These are phyloP conservation scores for Tulasnella sp. DNA, from an alignment of 768 basidiomycete species.

Conservation along the genomic window DNA sequence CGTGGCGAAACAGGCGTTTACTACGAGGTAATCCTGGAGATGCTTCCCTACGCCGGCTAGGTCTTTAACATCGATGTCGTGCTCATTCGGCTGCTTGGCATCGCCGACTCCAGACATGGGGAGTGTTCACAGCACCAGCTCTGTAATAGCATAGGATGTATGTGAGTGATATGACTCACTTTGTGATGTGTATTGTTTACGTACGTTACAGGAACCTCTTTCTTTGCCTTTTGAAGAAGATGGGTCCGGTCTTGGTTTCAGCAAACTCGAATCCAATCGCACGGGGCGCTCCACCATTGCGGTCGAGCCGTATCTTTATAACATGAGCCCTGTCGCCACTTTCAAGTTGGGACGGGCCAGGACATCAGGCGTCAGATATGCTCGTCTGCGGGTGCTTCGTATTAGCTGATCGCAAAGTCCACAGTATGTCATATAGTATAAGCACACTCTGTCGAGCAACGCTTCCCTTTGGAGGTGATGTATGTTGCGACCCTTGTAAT, in stretches of 20 bases:
- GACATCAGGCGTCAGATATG: conserved; percentile 20
- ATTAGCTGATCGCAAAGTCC: background rate
- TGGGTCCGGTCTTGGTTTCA: background rate
- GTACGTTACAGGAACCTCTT: conserved; percentile 19
- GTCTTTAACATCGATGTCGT: conserved; percentile 47
- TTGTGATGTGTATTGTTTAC: no score
- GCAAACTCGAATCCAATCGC: conserved; percentile 19
- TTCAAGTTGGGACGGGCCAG: conserved; percentile 18
- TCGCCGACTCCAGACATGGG: conserved; percentile 57
- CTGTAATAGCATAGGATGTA: conserved; percentile 14
- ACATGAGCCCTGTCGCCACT: conserved; percentile 12
- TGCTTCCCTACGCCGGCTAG: conserved; percentile 68
- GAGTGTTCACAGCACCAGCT: conserved; percentile 30
- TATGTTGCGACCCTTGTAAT: conserved; percentile 11
- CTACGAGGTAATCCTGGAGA: conserved; percentile 57
- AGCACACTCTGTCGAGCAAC: conserved; percentile 12
- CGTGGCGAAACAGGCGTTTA: background rate
- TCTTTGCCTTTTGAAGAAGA: conserved; percentile 7
- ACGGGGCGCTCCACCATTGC: background rate
- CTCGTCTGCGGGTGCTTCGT: no score
- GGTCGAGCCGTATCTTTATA: conserved; percentile 18
- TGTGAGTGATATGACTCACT: background rate
- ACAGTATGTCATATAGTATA: no score
- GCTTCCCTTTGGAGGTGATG: conserved; percentile 9
- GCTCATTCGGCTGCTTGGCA: conserved; percentile 38